Evolutionary conservation across 2,329 filamentous ascomycete genomes (phyloP).

Genomic region (Dothideomycetes sp.): DNA sequence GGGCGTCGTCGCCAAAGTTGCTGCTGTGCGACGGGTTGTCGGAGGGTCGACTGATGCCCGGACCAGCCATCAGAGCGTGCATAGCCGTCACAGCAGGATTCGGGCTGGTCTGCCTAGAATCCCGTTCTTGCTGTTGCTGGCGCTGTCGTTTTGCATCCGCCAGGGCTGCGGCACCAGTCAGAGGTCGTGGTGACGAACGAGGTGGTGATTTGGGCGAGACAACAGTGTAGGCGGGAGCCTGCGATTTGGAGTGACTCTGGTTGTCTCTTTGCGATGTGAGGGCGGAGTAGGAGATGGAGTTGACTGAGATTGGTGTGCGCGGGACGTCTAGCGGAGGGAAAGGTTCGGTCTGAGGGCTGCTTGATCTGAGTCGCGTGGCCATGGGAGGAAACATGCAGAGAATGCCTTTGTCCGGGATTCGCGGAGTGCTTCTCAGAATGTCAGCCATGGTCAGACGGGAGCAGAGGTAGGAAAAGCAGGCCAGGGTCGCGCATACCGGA

Average conservation of each 20-base stretch:
- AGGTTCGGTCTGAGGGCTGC: conserved; percentile 34
- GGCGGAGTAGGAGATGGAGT: conserved; percentile 21
- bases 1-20: conserved; percentile 41
- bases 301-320: conserved; percentile 31
- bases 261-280: conserved; percentile 19
- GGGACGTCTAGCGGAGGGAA: conserved; percentile 32
- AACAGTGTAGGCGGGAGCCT: conserved; percentile 16
- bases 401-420: conserved; percentile 16
- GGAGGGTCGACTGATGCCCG: conserved; percentile 34
- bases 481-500: too few relatives aligned
- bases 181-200: conserved; percentile 31
- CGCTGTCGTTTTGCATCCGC: conserved; percentile 38
- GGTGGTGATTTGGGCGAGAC: conserved; percentile 27
- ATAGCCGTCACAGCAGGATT: conserved; percentile 39
- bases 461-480: background rate
- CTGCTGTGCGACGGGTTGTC: conserved; percentile 34
- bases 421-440: too few relatives aligned
- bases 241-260: conserved; percentile 19
- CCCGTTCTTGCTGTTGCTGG: conserved; percentile 26
- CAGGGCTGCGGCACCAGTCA: conserved; percentile 41
- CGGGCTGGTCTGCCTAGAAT: conserved; percentile 37
- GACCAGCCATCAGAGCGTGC: conserved; percentile 34
- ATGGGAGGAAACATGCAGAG: conserved; percentile 23
- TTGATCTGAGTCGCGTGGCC: conserved; percentile 36
- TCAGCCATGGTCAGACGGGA: too few relatives aligned